phyloP scores from a whole-genome alignment of 208 protist genomes.

The Trypanosoma platydactyli region DNA sequence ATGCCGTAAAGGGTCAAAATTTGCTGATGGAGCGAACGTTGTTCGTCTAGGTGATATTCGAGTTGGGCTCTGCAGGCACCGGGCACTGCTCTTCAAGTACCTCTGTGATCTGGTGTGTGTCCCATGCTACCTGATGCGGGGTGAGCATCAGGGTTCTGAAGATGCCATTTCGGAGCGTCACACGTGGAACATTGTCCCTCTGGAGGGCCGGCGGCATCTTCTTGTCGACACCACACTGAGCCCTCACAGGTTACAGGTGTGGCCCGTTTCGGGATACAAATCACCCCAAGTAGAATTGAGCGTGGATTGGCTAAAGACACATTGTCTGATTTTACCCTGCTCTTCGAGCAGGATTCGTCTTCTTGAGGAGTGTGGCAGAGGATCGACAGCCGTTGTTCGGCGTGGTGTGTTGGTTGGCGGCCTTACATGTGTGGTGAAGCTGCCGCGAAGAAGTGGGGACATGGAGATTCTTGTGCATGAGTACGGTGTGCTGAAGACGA shows the following conservation, averaged over 20 bases:
- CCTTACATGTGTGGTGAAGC: conserved; percentile 28
- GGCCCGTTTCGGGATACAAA: conserved; percentile 18
- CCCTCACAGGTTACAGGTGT: conserved; percentile 17
- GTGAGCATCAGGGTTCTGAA: conserved; percentile 13
- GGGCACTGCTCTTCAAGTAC: conserved; percentile 29
- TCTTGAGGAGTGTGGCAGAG: conserved; percentile 29
- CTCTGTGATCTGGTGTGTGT: conserved; percentile 24
- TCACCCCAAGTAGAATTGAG: neutral
- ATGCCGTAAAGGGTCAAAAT: neutral
- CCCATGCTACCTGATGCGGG: conserved; percentile 28
- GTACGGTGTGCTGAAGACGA: conserved; percentile 8
- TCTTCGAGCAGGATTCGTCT: conserved; percentile 2
- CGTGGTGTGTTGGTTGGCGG: conserved; percentile 22
- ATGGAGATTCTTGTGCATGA: conserved; percentile 14
- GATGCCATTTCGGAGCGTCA: conserved; percentile 21
- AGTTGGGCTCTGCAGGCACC: conserved; percentile 24
- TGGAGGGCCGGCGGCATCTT: conserved; percentile 15
- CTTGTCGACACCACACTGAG: conserved; percentile 25
- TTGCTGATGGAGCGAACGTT: conserved; percentile 6
- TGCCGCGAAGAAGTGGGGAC: conserved; percentile 10
- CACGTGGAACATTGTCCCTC: conserved; percentile 28
- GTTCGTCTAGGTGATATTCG: conserved; percentile 22
- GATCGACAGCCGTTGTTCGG: conserved; percentile 20
- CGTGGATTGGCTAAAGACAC: neutral
- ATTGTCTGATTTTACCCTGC: conserved; percentile 12